These are phyloP conservation scores for Hirschfeldia incana DNA, from an alignment of 345 rosid species.

Conservation along the genomic window DNA sequence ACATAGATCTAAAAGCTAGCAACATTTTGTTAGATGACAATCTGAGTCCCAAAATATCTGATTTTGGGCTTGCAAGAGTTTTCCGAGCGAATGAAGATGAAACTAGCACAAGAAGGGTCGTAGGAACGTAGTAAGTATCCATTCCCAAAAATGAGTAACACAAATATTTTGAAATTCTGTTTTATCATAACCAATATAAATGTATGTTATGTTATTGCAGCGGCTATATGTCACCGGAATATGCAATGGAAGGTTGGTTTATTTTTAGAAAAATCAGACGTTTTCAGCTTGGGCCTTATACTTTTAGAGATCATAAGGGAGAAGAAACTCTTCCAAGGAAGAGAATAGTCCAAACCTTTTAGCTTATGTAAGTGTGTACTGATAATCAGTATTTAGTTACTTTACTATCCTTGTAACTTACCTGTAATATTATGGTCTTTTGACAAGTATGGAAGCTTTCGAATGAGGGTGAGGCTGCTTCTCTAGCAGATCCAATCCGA, in stretches of 20 bases:
- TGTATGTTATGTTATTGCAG: constrained; percentile 21
- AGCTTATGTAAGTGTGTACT: constrained; percentile 39
- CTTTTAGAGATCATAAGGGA: constrained; percentile 47
- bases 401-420: constrained; percentile 7
- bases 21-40: constrained; percentile 56
- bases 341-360: constrained; percentile 34
- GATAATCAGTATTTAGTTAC: not conserved
- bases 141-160: not conserved
- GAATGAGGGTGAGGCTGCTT: constrained; percentile 25
- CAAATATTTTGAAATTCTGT: not conserved
- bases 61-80: constrained; percentile 52
- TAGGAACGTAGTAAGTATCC: constrained; percentile 50
- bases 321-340: constrained; percentile 39
- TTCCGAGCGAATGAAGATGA: constrained; percentile 43
- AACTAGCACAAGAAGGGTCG: constrained; percentile 49
- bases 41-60: constrained; percentile 50
- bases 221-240: constrained; percentile 57
- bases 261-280: constrained; percentile 50
- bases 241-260: constrained; percentile 43
- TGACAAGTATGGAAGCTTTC: constrained; percentile 47
- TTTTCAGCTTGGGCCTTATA: constrained; percentile 48
- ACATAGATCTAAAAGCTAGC: constrained; percentile 52
- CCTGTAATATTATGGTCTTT: not conserved
- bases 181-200: not conserved
- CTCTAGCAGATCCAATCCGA: constrained; percentile 45